These are phyloP conservation scores for Calonectria ilicicola DNA, from an alignment of 2,329 filamentous ascomycete genomes.

Conservation along the genomic window DNA sequence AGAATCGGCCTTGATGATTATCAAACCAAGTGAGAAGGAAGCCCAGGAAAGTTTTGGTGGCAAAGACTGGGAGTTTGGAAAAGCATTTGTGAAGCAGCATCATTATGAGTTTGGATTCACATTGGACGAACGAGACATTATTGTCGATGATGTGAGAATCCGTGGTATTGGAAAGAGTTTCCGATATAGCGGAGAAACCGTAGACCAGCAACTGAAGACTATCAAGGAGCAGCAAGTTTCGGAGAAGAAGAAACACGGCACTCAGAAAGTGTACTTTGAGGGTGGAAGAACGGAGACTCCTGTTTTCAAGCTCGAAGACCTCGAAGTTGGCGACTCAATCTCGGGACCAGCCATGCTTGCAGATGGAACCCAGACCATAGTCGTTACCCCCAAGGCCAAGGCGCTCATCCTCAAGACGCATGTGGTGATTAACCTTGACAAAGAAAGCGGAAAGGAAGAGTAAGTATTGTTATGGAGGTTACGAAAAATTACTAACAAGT, in stretches of 20 bases:
- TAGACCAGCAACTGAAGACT: slow-evolving; percentile 84
- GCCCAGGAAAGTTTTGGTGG: slow-evolving; percentile 68
- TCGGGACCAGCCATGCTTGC: slow-evolving; percentile 87
- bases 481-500: slow-evolving; percentile 7
- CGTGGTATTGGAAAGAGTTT: slow-evolving; percentile 92
- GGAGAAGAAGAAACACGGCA: slow-evolving; percentile 72
- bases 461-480: slow-evolving; percentile 30
- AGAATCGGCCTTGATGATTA: slow-evolving; percentile 90
- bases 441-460: slow-evolving; percentile 56
- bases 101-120: slow-evolving; percentile 95
- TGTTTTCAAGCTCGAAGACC: slow-evolving; percentile 83
- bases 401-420: slow-evolving; percentile 87
- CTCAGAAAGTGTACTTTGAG: slow-evolving; percentile 84
- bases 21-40: slow-evolving; percentile 77
- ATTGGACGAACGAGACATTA: slow-evolving; percentile 84
- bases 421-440: slow-evolving; percentile 86
- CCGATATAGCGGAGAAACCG: slow-evolving; percentile 81
- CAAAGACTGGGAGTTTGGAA: slow-evolving; percentile 84
- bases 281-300: slow-evolving; percentile 82
- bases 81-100: slow-evolving; percentile 88
- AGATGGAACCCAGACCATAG: slow-evolving; percentile 91
- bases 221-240: slow-evolving; percentile 70
- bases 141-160: slow-evolving; percentile 89
- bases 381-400: slow-evolving; percentile 82
- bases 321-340: slow-evolving; percentile 79